phyloP scores from a whole-genome alignment of 1,139 yeast species.

The Candida labiduridarum region DNA sequence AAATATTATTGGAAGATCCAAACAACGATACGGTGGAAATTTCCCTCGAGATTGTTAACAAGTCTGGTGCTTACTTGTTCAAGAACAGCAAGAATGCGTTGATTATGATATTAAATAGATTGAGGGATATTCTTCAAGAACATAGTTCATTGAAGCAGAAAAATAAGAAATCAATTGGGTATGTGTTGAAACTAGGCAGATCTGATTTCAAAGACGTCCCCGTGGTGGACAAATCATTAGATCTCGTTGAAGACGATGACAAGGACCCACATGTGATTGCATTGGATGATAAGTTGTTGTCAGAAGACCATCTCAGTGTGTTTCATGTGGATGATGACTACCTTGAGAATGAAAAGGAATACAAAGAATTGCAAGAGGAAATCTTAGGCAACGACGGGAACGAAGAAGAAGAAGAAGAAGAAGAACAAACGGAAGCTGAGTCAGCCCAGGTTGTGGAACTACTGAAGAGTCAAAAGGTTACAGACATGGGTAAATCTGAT shows the following conservation, averaged over 20 bases:
- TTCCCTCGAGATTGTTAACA: constrained; percentile 26
- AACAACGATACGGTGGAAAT: constrained; percentile 45
- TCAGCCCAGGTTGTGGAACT: constrained; percentile 17
- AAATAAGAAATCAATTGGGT: constrained; percentile 54
- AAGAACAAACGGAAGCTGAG: constrained; percentile 15
- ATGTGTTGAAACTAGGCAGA: constrained; percentile 53
- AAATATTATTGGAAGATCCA: constrained; percentile 56
- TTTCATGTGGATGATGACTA: constrained; percentile 57
- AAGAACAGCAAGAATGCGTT: constrained; percentile 26
- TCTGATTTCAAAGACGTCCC: constrained; percentile 48
- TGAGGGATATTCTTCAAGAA: constrained; percentile 63
- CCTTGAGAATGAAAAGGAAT: constrained; percentile 49
- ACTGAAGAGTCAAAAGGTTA: constrained; percentile 14
- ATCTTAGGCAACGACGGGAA: constrained; percentile 22
- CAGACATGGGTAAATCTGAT: constrained; percentile 73
- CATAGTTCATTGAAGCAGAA: constrained; percentile 41
- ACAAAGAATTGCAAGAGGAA: constrained; percentile 21
- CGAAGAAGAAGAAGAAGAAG: too few relatives aligned
- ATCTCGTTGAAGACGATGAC: constrained; percentile 69
- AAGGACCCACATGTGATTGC: constrained; percentile 60
- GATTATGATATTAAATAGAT: constrained; percentile 60
- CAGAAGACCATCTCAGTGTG: constrained; percentile 51
- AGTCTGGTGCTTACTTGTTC: constrained; percentile 27
- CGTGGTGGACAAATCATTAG: constrained; percentile 46
- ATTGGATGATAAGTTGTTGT: constrained; percentile 52